Percentiles rank a stretch among this genome's conserved stretches.
phyloP scores from a whole-genome alignment of 192 early-diverging fungal species.

The Globomyces pollinis-pini region DNA sequence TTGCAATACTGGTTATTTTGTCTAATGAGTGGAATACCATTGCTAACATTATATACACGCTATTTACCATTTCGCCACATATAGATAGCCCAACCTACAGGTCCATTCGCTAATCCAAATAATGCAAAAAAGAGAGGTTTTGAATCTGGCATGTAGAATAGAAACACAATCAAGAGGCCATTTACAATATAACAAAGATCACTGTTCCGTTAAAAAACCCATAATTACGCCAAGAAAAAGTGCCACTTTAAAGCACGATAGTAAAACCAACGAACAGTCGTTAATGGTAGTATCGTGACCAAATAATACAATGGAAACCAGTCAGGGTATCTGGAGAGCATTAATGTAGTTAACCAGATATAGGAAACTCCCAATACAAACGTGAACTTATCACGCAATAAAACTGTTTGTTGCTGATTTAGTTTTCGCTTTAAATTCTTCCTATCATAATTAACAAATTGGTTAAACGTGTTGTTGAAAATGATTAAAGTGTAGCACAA shows the following conservation, averaged over 20 bases:
- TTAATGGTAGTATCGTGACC: constrained; percentile 29
- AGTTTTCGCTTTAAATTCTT: not conserved
- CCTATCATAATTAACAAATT: not conserved
- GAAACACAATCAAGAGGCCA: constrained; percentile 38
- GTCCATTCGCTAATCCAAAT: constrained; percentile 48
- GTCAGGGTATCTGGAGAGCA: constrained; percentile 39
- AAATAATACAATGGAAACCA: constrained; percentile 53
- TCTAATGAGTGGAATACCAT: constrained; percentile 58
- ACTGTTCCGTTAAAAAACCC: no score
- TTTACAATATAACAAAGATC: constrained; percentile 56
- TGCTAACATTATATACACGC: no score
- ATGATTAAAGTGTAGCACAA: no score
- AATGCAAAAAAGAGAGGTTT: constrained; percentile 27
- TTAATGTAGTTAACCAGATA: constrained; percentile 48
- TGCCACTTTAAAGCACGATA: constrained; percentile 50
- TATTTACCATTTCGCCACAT: constrained; percentile 40
- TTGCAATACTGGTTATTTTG: constrained; percentile 50
- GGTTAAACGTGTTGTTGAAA: no score
- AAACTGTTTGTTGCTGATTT: constrained; percentile 11
- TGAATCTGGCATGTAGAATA: constrained; percentile 40
- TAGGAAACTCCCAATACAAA: constrained; percentile 61
- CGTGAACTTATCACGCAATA: constrained; percentile 49
- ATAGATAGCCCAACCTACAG: constrained; percentile 58
- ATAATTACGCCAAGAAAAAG: constrained; percentile 53
- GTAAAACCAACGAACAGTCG: constrained; percentile 42